Conservation (phyloP, 139 green algal species). For the Penium margaritaceum region DNA sequence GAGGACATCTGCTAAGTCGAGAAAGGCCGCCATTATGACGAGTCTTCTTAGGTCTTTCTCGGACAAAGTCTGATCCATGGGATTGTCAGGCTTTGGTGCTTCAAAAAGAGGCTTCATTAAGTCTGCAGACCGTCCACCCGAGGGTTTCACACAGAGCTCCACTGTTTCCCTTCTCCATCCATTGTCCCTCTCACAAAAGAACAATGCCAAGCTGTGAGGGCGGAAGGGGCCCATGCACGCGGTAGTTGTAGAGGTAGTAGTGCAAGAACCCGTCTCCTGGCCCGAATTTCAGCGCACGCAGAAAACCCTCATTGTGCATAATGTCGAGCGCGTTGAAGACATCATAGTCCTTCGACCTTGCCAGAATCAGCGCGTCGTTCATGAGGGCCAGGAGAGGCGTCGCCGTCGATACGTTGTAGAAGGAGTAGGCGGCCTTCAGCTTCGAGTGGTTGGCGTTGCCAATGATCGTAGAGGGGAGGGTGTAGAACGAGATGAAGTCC, state of each 20-base stretch:
- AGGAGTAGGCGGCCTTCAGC: constrained; percentile 89
- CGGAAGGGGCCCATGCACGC: constrained; percentile 53
- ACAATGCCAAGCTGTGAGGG: constrained; percentile 80
- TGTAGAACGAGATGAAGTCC: constrained; percentile 91
- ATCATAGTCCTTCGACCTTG: constrained; percentile 68
- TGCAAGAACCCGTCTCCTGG: constrained; percentile 89
- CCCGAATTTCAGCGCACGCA: constrained; percentile 93
- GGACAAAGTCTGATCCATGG: no score
- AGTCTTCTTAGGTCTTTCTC: no score
- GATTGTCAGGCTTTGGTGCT: no score
- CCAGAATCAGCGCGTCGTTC: constrained; percentile 79
- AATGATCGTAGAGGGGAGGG: constrained; percentile 70
- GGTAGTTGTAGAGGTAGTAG: constrained; percentile 99
- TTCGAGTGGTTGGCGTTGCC: constrained; percentile 71
- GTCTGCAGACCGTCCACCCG: no score
- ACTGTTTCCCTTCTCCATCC: no score
- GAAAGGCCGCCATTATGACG: no score
- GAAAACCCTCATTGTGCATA: constrained; percentile 62
- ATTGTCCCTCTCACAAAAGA: no score
- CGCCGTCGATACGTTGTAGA: constrained; percentile 73
- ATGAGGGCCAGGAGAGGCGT: constrained; percentile 53
- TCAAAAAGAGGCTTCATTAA: no score
- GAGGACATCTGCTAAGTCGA: no score
- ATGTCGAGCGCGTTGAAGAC: constrained; percentile 98
- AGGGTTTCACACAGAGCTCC: no score